Percentiles rank a stretch among this genome's conserved stretches.
phyloP scores from a whole-genome alignment of 345 rosid genomes.

The Turritis glabra region DNA sequence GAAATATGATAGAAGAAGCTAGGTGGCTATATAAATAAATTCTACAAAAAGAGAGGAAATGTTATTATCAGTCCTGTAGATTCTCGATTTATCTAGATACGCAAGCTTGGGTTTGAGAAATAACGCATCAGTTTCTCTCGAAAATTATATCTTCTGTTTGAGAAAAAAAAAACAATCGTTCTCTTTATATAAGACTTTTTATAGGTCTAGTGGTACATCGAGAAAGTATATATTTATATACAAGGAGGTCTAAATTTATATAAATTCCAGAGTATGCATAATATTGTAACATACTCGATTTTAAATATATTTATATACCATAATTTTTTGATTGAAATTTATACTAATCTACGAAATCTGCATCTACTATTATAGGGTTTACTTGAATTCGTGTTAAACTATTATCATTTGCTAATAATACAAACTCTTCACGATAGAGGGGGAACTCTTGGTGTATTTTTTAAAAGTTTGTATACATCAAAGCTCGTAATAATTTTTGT shows the following conservation, averaged over 20 bases:
- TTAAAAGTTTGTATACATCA: no score
- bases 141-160: neutral
- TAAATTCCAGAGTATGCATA: neutral
- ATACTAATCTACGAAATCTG: no score
- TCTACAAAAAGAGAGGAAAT: neutral
- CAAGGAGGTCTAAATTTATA: neutral
- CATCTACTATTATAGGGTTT: no score
- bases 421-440: no score
- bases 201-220: neutral
- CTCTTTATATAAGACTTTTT: neutral
- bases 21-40: neutral
- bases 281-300: no score
- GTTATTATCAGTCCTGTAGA: neutral
- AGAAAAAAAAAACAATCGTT: neutral
- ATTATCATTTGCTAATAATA: no score
- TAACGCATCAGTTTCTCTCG: neutral
- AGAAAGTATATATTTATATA: neutral
- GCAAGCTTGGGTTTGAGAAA: neutral
- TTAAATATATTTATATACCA: no score
- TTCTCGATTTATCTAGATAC: constrained; percentile 1
- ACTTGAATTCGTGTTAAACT: no score
- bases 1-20: constrained; percentile 14
- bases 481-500: no score
- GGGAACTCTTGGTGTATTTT: no score
- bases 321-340: no score